Evolutionary conservation across 306 rosid species (phyloP), one percentile per base, ranked within the genome.

Genomic region (Inga oerstediana): DNA sequence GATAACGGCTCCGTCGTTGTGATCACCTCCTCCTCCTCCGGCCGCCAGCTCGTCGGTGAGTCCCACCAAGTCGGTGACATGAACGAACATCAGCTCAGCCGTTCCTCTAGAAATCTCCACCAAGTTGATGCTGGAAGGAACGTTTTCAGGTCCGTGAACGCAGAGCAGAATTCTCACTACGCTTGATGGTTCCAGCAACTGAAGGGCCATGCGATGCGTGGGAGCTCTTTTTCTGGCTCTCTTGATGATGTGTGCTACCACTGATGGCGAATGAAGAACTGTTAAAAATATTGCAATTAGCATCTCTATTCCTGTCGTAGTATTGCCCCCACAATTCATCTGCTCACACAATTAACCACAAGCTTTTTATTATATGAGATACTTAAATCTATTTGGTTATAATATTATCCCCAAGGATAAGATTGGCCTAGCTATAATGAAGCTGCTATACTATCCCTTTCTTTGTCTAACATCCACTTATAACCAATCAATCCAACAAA

Each of bases 101-200:
- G 84, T 24, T 58, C 97, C 97, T 27, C 94, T 80, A 22, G 97
- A 86, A 69, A 96, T 91, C 87, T 96, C 99, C 88, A 94, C 86
- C 79, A 96, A 86, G 93, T 94, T 96, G 37, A 94, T 84, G 80
- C 88, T 79, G 35, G 92, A 84, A 32, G 86, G 72, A 52, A 86
- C 82, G 75, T 92, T 91, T 4, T 90, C 91, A 24, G 87, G 90
- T 69, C 98, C 98, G 62, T 96, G 95, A 74, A 96, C 74, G 52
- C 97, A 94, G 8, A 92, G 71, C 49, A 96, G 83, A 65, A 96
- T 83, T 37, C 85, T 89, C 43, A 96, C 85, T 80, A 92, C 95
- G 4, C 72, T 84, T 46, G 88, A 80, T 3, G 97, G 98, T 49
- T 88, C 88, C 7, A 94, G 93, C 72, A 91, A 75, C 41, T 94